Evolutionary conservation across 2,329 filamentous ascomycete genomes (phyloP), one percentile per base, ranked within the genome.

Genomic region (Pseudogymnoascus sp.): DNA sequence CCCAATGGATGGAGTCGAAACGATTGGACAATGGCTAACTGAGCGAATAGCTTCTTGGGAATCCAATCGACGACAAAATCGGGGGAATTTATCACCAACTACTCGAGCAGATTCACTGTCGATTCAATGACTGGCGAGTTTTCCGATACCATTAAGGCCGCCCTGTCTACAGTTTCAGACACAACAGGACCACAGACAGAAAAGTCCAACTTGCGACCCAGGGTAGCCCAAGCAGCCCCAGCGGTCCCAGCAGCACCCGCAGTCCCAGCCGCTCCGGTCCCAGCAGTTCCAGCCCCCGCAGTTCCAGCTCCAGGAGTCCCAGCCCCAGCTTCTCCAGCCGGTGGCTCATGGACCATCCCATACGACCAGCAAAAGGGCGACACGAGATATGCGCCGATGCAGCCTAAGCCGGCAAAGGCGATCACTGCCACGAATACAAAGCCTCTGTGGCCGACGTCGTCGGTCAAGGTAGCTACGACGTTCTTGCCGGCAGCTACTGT

Each of bases 71-170:
- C 78, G 5, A 79, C 79, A 4, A 77, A 78, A 16, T 77, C 78
- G n/a, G 81, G 83, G 38, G 81, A 81, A 33, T 80, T 78, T 3
- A 76, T 85, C 18, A 81, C 79, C 63, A 84, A 82, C 69, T 88
- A 80, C 71, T 88, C 85, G 10, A 69, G 76, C 60, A 84, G 86
- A 65, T 90, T 90, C 74, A 80, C 82, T n/a, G 75, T 89, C 61
- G 77, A 77, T 10, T 80, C 79, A 67, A 88, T 89, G 86, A 85
- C 80, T 1, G 86, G 86, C 38, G 75, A 75, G 4, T 87, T 87
- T 69, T 74, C 79, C 1, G 65, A 77, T 1, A 70, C 69, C 38
- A 73, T 82, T 56, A 67, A 70, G 23, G 64, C 69, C 18, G 76
- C 72, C 14, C 70, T 75, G 25, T 68, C 69, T 35, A 71, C 71